phyloP scores from a whole-genome alignment of 2,329 filamentous ascomycete species.

The Calycina marina region DNA sequence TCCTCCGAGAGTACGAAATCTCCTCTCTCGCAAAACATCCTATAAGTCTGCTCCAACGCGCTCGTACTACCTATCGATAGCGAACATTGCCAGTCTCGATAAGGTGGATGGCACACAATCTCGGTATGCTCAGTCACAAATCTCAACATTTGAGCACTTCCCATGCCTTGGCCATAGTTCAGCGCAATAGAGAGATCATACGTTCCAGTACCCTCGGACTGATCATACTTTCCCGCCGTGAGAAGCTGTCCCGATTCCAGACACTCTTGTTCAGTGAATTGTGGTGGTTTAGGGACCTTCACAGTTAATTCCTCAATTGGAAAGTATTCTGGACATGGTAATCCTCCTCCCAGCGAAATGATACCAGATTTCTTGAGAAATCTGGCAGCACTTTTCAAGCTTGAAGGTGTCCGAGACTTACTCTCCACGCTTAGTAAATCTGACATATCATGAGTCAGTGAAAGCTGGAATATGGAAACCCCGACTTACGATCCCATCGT shows the following conservation, averaged over 20 bases:
- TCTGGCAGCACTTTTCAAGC: conserved; percentile 70
- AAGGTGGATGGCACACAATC: conserved; percentile 73
- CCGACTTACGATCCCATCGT: conserved; percentile 65
- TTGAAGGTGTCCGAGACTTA: conserved; percentile 44
- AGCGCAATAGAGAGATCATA: conserved; percentile 75
- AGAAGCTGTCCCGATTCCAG: conserved; percentile 43
- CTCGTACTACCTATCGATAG: conserved; percentile 79
- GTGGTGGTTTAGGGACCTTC: conserved; percentile 53
- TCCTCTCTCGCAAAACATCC: conserved; percentile 64
- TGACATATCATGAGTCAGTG: conserved; percentile 8
- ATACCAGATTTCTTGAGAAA: conserved; percentile 67
- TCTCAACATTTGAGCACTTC: conserved; percentile 73
- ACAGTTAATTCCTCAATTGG: conserved; percentile 70
- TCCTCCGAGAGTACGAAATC: conserved; percentile 78
- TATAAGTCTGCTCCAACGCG: conserved; percentile 67
- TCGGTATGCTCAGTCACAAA: conserved; percentile 94
- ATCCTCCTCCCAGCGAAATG: conserved; percentile 82
- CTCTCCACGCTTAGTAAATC: conserved; percentile 48
- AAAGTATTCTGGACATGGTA: conserved; percentile 83
- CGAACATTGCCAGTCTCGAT: conserved; percentile 77
- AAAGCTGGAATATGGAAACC: not conserved
- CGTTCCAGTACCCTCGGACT: conserved; percentile 37
- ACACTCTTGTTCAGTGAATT: conserved; percentile 58
- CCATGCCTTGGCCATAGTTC: conserved; percentile 84
- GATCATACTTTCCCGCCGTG: conserved; percentile 72